These are phyloP conservation scores for Leccinum truebloodii DNA, from an alignment of 768 basidiomycete species.

Conservation along the genomic window DNA sequence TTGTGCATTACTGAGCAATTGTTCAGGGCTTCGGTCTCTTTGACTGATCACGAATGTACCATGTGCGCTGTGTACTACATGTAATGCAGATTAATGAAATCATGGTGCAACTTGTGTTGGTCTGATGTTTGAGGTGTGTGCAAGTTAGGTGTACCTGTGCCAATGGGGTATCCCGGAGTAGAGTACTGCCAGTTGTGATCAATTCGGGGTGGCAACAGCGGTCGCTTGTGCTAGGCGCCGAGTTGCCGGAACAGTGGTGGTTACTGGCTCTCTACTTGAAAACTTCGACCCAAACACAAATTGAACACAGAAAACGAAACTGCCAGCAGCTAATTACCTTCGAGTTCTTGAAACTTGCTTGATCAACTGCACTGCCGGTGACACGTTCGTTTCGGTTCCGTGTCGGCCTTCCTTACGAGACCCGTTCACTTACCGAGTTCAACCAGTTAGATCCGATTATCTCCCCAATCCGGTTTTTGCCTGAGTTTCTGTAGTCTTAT, in stretches of 20 bases:
- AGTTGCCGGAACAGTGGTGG: neutral
- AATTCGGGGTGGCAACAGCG: too few relatives aligned
- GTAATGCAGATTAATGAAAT: conserved; percentile 24
- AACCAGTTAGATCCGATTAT: conserved; percentile 33
- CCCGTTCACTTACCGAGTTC: conserved; percentile 1
- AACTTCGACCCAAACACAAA: neutral
- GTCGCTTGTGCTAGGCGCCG: conserved; percentile 9
- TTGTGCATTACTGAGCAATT: conserved; percentile 5
- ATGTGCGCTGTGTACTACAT: conserved; percentile 13
- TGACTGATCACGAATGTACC: conserved; percentile 51
- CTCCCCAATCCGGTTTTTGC: conserved; percentile 30
- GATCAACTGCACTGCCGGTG: neutral
- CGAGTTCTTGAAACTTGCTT: neutral
- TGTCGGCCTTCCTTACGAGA: neutral
- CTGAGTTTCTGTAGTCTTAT: conserved; percentile 30
- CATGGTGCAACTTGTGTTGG: conserved; percentile 10
- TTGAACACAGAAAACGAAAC: neutral
- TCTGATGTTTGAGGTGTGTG: conserved; percentile 6
- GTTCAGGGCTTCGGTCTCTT: conserved; percentile 90
- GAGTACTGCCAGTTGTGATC: neutral
- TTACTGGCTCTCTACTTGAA: neutral
- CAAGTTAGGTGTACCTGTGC: neutral
- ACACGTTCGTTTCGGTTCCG: neutral
- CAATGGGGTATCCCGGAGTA: conserved; percentile 18
- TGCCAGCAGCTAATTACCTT: neutral